Evolutionary conservation across 164 flowering plant genomes (phyloP), one percentile per base, ranked within the genome.

Genomic region (Chimonanthus salicifolius): DNA sequence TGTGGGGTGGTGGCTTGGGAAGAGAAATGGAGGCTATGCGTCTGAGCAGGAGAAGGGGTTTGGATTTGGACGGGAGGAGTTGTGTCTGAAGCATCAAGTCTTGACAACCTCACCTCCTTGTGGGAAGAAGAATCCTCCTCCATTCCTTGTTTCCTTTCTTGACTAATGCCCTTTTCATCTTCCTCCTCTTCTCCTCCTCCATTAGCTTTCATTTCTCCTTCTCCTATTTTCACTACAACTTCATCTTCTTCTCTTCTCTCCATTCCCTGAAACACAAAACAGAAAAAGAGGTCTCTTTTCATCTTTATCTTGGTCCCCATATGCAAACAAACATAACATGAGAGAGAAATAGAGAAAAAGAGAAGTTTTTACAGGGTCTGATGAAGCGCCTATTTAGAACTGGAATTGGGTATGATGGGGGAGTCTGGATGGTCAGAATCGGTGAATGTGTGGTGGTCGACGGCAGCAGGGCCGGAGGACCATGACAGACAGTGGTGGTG

Each of bases 61-160:
- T 72, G 73, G 49, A 72, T 64, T 48, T 72, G 74, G 9, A 72
- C 16, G 8, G 74, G 48, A 13, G 69, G 44, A 9, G 21, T 58
- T 13, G 74, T 69, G 16, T 11, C 44, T 48, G 69, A 16, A 15
- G 74, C 20, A 49, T 49, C 62, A 13, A 72, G 50, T 44, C 47
- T 72, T 13, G 74, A 64, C 58, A 72, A 18, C 7, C 0, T 64
- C 45, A 64, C 62, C 60, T 50, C 74, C 15, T 66, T 64, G 65
- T 62, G 67, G 16, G 74, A 46, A 10, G 67, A 5, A 9, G 46
- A 66, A 15, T 47, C 74, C 16, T 4, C 67, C 16, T 6, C 66
- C 46, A 2, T 54, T 64, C 0, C 62, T 47, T 7, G 15, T 20
- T 47, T 21, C 8, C 45, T 20, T 20, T 20, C 73, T 13, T 18